These are phyloP conservation scores for Magnaporthiopsis incrustans DNA, from an alignment of 2,329 filamentous ascomycete genomes.

Conservation along the genomic window DNA sequence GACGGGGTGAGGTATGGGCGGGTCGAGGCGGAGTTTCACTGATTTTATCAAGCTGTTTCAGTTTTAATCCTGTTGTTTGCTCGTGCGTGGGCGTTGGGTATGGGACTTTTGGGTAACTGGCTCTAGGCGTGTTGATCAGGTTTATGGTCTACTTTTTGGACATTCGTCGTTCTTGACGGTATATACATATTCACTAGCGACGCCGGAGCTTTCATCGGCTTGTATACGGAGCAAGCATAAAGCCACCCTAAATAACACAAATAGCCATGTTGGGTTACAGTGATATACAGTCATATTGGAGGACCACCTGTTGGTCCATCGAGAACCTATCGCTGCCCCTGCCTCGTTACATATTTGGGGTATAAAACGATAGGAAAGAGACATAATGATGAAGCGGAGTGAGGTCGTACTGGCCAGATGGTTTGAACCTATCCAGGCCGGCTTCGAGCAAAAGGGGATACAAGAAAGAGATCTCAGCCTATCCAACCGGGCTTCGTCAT, in stretches of 20 bases:
- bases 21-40: slow-evolving; percentile 73
- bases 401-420: neutral
- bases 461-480: too few relatives aligned
- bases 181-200: neutral
- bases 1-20: slow-evolving; percentile 69
- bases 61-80: neutral
- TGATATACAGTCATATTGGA: neutral
- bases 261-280: neutral
- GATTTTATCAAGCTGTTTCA: slow-evolving; percentile 11
- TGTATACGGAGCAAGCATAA: neutral
- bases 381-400: neutral
- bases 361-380: neutral
- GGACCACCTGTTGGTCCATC: neutral
- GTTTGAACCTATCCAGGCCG: neutral
- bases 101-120: neutral
- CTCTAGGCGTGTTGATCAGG: neutral
- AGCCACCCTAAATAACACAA: neutral
- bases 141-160: neutral
- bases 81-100: neutral
- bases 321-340: neutral
- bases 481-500: too few relatives aligned
- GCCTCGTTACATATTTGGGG: neutral
- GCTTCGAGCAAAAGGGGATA: too few relatives aligned
- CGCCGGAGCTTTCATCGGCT: neutral
- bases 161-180: neutral